Base-by-base conservation (phyloP, 1,284 basidiomycete species). In the Ustilago sp. region DNA sequence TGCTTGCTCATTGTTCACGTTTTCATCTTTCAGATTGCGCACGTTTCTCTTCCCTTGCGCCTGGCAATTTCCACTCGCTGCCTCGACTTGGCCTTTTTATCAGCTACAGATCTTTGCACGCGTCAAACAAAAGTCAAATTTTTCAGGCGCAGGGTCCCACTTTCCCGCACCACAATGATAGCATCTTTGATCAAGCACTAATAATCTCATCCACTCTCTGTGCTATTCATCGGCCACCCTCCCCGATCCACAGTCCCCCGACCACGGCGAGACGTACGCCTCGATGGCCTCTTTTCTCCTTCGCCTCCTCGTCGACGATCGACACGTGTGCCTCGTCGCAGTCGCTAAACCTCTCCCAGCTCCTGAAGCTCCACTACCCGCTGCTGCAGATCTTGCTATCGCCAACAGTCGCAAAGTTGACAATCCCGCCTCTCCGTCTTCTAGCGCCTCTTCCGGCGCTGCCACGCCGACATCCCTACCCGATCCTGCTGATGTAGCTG, bases 271-370 rank as follows among this genome's bases (percentile, higher is more conserved):
- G 17, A 81, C 76, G 2, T 83, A 83, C 55, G 77, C 80, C 4
- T 77, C 78, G 9, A 77, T 76, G 5, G 80, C 81, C 15, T 75
- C 77, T 8, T 83, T 83, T 64, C 62, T 83, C 9, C 77, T 83
- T 1, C 74, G 82, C 4, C 71, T 83, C 4, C 70, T 83, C 3
- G 82, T 83, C 23, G 82, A 83, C 62, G 82, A 83, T 57, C 65
- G 80, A 9, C 74, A 83, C 57, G 78, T 83, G 8, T 82, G 80
- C 47, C 63, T 83, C 5, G 82, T 83, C 2, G 82, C 82, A 32
- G 81, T 83, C 3, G 80, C 78, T 38, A 73, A 72, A 53, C 82
- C 82, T 2, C 56, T 83, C 32, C 81, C 82, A 0, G 80, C 71
- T 38, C 81, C 81, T 2, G 54, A 62, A 2, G 62, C 66, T 0